Base-by-base conservation (phyloP, 2,329 filamentous ascomycete genomes). In the Beauveria asiatica region DNA sequence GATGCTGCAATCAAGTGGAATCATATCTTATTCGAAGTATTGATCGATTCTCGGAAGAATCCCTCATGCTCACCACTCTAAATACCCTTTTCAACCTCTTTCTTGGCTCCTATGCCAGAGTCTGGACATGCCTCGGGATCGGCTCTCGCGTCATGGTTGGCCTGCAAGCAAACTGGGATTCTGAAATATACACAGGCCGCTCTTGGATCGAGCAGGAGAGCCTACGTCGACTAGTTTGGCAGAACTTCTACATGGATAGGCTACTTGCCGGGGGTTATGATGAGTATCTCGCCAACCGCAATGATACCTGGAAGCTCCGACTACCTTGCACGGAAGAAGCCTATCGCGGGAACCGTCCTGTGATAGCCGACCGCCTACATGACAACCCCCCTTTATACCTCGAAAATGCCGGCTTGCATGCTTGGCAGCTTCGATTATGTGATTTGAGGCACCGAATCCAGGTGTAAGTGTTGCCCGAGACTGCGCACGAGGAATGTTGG, bases 141-240 rank as follows among this genome's bases (percentile, higher is more conserved):
- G 73, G 72, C 3, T 68, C 69, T 9, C 69, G 74, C 21, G 65
- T 75, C 46, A 72, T 75, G 68, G 66, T 71, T 19, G 74, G 73
- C 13, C 64, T 76, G 25, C 74, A 75, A 56, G 62, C 74, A 9
- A 76, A 76, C 63, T 76, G 73, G 74, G 72, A 75, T 37, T 68
- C 63, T 10, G 69, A 48, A 59, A 65, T 27, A 62, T 69, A 16
- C 64, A 62, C 11, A 66, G 46, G 42, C 8, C 68, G 69, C 5
- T 65, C 69, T 5, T 74, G 73, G 56, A 61, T 69, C 16, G 68
- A 74, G 27, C 73, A 74, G 56, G 74, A 76, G 62, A 70, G 64
- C 6, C 63, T 71, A 16, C 68, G 74, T 25, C 70, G 74, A 8
- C 67, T 74, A 23, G 72, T 70, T 2, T 76, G 74, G 74, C 70